Evolutionary conservation across 148 eudicot species (phyloP), one percentile per base, ranked within the genome.

Genomic region (Cornus suecica): DNA sequence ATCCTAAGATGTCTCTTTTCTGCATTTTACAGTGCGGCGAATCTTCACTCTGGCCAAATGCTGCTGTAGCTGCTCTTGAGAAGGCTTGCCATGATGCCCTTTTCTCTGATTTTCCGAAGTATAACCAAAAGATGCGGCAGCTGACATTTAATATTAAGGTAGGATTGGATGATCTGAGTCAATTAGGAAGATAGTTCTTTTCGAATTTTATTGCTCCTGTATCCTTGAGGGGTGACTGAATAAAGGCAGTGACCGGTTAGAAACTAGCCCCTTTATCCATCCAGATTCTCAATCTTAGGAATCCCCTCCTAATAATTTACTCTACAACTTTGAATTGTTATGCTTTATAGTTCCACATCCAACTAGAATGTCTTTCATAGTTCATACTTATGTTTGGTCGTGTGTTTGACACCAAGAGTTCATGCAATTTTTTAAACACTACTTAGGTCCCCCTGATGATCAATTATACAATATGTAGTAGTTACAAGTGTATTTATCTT

Each of bases 81-180:
- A 89, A 90, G 79, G 98, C 91, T 42, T 71, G 90, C 10, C 90
- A 93, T 83, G 93, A 91, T 74, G 42, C 84, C n/a, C 72, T 90
- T 75, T 82, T 86, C 58, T 83, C 90, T 9, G 97, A 91, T 85
- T 86, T 80, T 80, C 83, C 86, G 71, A 95, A 95, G 85, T 95
- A 95, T 78, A 93, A 95, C 80, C 93, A 92, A 79, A 95, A 95
- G 84, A 77, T 95, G 97, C 79, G 99, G 83, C 84, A 81, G 69
- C 81, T 93, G 72, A 29, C 32, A 25, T 95, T 86, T 80, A 95
- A 93, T 85, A 91, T 95, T 51, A 91, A 88, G 97, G 99, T 93
- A 37, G 83, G 86, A 74, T 29, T 64, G 58, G 18, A 14, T 48
- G 54, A 9, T 58, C 62, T 48, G 18, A 16, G 3, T 48, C 18